Percentiles rank a stretch among this genome's conserved stretches.
phyloP scores from a whole-genome alignment of 176 grass and related monocot genomes.

The Avena sativa region DNA sequence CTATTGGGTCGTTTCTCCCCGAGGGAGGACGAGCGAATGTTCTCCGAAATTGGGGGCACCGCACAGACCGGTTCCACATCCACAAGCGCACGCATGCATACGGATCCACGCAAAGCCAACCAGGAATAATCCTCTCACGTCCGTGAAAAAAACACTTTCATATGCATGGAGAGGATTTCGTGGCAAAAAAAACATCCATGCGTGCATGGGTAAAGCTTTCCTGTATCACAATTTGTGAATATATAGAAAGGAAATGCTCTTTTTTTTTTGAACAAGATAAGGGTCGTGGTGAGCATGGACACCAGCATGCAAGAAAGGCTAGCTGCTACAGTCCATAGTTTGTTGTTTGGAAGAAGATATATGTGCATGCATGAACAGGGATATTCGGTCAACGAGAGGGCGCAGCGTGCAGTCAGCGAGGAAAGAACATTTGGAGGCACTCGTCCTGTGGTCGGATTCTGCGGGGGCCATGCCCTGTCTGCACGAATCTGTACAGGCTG shows the following conservation, averaged over 20 bases:
- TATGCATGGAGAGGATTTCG: no score
- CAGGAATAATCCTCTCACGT: not conserved
- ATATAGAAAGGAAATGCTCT: no score
- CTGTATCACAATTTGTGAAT: no score
- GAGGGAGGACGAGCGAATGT: conserved; percentile 57
- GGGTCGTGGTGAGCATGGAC: no score
- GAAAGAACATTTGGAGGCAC: conserved; percentile 28
- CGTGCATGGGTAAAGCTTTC: no score
- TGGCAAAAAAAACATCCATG: no score
- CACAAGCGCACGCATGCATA: no score
- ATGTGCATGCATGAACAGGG: not conserved
- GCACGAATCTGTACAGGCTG: no score
- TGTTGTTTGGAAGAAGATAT: no score
- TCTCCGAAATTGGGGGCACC: conserved; percentile 44
- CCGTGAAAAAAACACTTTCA: not conserved
- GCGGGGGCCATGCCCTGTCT: conserved; percentile 2
- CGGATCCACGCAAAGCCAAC: conserved; percentile 40
- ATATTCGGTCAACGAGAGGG: conserved; percentile 14
- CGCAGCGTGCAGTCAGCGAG: conserved; percentile 9
- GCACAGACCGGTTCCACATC: conserved; percentile 29
- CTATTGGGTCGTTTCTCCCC: conserved; percentile 37
- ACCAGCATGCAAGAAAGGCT: no score
- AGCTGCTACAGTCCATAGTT: no score
- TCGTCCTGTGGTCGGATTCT: conserved; percentile 29
- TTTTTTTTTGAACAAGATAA: no score